Conservation (phyloP, 2,329 filamentous ascomycete genomes). For the Corniculantispora saksenae region DNA sequence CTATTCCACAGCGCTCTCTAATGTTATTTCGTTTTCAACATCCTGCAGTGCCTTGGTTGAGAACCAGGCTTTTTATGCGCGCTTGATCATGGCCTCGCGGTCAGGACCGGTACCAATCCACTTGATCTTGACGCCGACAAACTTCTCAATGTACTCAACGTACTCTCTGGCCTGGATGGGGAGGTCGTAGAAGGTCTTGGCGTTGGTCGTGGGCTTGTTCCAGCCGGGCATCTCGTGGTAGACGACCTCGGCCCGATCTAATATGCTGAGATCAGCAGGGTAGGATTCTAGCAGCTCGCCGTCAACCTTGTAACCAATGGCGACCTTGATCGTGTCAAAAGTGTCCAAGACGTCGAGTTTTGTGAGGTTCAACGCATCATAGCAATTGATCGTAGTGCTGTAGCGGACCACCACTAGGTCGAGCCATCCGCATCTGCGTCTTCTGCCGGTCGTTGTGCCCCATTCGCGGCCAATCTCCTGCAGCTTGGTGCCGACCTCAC, state of each 20-base stretch:
- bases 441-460: slow-evolving; percentile 56
- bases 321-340: slow-evolving; percentile 74
- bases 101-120: slow-evolving; percentile 69
- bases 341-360: slow-evolving; percentile 64
- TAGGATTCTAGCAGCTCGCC: slow-evolving; percentile 48
- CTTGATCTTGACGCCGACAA: slow-evolving; percentile 62
- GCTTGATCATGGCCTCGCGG: slow-evolving; percentile 62
- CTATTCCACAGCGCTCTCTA: too few relatives aligned
- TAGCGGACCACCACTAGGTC: slow-evolving; percentile 71
- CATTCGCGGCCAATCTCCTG: slow-evolving; percentile 48
- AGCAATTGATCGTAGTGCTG: slow-evolving; percentile 63
- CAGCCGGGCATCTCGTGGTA: slow-evolving; percentile 72
- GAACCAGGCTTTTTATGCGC: slow-evolving; percentile 20
- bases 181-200: slow-evolving; percentile 61
- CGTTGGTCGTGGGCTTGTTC: slow-evolving; percentile 63
- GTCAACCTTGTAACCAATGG: slow-evolving; percentile 64
- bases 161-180: slow-evolving; percentile 66
- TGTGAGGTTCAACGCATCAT: slow-evolving; percentile 61
- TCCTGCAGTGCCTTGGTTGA: too few relatives aligned
- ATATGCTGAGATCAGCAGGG: slow-evolving; percentile 60
- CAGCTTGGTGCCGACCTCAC: slow-evolving; percentile 46
- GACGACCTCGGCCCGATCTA: slow-evolving; percentile 62
- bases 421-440: slow-evolving; percentile 60
- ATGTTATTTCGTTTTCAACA: too few relatives aligned
- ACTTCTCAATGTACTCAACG: slow-evolving; percentile 67